These are phyloP conservation scores for Colletotrichum lentis DNA, from an alignment of 2,329 filamentous ascomycete species.

Conservation along the genomic window DNA sequence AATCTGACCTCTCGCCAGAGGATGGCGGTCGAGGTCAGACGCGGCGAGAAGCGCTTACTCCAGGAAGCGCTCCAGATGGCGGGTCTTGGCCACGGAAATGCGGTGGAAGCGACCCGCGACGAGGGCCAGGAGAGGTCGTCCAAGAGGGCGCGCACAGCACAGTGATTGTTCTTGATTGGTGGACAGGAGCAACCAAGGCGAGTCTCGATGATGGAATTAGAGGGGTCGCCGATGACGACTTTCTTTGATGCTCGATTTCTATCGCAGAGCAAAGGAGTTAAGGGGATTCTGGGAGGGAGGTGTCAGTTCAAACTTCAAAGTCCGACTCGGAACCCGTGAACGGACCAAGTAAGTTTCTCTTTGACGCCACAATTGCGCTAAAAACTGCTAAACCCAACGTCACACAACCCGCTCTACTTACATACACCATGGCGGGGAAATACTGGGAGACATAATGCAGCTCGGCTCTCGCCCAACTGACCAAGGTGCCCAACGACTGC, in stretches of 20 bases:
- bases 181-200: accelerated
- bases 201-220: background rate
- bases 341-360: background rate
- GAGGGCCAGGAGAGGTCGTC: constrained; percentile 44
- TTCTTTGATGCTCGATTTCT: background rate
- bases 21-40: constrained; percentile 73
- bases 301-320: too few species aligned
- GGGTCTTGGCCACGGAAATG: constrained; percentile 39
- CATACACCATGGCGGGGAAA: background rate
- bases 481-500: background rate
- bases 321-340: too few species aligned
- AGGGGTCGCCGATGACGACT: background rate
- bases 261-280: background rate
- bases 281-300: background rate
- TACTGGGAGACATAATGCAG: background rate
- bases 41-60: constrained; percentile 76
- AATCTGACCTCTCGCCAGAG: constrained; percentile 49
- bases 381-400: constrained; percentile 26
- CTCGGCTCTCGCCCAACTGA: background rate
- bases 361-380: constrained; percentile 5
- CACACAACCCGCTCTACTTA: background rate
- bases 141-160: constrained; percentile 44
- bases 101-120: constrained; percentile 38
- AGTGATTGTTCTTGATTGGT: background rate
- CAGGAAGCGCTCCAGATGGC: constrained; percentile 54